Evolutionary conservation across 176 grass and related monocot species (phyloP).

Genomic region (Echinochloa phyllopogon): DNA sequence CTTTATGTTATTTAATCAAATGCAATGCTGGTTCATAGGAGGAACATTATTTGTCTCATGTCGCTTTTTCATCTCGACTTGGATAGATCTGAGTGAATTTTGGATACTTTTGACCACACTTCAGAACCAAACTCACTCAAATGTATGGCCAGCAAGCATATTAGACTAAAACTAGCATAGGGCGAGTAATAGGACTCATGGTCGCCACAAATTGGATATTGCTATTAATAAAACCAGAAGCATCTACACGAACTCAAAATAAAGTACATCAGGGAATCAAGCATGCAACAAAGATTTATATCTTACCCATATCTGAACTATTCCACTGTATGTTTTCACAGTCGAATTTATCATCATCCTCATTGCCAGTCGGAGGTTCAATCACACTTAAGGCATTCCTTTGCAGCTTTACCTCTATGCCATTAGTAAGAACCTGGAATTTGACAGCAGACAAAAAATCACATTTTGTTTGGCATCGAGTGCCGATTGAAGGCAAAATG

Average conservation of each 20-base stretch:
- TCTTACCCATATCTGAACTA: constrained; percentile 54
- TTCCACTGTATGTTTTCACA: constrained; percentile 73
- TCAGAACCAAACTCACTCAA: neutral
- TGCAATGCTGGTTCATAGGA: neutral
- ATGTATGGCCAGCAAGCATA: neutral
- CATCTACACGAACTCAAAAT: neutral
- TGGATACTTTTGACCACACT: neutral
- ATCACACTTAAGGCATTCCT: constrained; percentile 79
- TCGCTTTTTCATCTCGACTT: neutral
- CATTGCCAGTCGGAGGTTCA: constrained; percentile 72
- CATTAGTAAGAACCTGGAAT: constrained; percentile 73
- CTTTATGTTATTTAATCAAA: neutral
- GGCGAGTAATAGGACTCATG: neutral
- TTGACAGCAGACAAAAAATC: constrained; percentile 6
- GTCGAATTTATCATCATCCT: constrained; percentile 56
- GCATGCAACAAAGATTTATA: too few species aligned
- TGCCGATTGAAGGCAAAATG: neutral
- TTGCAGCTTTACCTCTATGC: constrained; percentile 82
- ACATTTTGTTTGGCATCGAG: neutral
- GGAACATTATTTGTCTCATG: neutral
- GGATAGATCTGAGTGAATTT: neutral
- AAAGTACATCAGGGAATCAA: neutral
- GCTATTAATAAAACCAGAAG: neutral
- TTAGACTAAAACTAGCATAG: neutral
- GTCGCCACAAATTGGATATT: too few species aligned